Evolutionary conservation across 805 yeast genomes (phyloP).

Genomic region (Tetrapisispora arboricola): DNA sequence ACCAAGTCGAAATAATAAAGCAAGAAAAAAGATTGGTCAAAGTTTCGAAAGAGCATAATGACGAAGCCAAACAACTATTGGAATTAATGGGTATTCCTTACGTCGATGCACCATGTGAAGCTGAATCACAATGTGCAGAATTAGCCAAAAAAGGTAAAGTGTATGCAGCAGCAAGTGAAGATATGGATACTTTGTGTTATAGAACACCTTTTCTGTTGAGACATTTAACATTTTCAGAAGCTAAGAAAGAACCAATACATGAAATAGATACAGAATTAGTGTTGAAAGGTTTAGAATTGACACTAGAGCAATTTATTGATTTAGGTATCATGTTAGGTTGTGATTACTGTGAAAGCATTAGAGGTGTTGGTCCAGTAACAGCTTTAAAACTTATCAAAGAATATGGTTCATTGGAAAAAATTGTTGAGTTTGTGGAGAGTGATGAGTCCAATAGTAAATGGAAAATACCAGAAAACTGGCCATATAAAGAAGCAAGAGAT

Average conservation of each 20-base stretch:
- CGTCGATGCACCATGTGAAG: conserved; percentile 93
- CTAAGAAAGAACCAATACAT: conserved; percentile 83
- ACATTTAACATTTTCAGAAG: conserved; percentile 89
- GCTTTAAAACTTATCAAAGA: conserved; percentile 83
- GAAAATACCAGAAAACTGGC: conserved; percentile 92
- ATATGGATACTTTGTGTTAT: conserved; percentile 96
- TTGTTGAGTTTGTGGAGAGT: conserved; percentile 50
- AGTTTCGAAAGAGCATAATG: conserved; percentile 85
- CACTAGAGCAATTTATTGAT: conserved; percentile 68
- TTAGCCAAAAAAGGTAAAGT: conserved; percentile 84
- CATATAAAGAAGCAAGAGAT: conserved; percentile 76
- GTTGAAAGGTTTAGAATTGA: conserved; percentile 68
- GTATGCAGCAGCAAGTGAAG: conserved; percentile 95
- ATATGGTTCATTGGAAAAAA: conserved; percentile 69
- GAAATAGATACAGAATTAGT: conserved; percentile 64
- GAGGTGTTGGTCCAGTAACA: conserved; percentile 93
- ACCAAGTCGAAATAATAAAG: conserved; percentile 62
- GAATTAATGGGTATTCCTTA: conserved; percentile 91
- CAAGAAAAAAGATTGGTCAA: conserved; percentile 77
- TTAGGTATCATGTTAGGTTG: conserved; percentile 90
- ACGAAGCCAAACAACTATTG: conserved; percentile 76
- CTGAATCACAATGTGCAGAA: conserved; percentile 97
- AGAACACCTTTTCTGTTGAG: conserved; percentile 74
- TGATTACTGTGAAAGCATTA: conserved; percentile 92
- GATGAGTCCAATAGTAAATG: conserved; percentile 46